Conservation (phyloP, 2,329 filamentous ascomycete genomes). For the Ophiostoma angusticollis region DNA sequence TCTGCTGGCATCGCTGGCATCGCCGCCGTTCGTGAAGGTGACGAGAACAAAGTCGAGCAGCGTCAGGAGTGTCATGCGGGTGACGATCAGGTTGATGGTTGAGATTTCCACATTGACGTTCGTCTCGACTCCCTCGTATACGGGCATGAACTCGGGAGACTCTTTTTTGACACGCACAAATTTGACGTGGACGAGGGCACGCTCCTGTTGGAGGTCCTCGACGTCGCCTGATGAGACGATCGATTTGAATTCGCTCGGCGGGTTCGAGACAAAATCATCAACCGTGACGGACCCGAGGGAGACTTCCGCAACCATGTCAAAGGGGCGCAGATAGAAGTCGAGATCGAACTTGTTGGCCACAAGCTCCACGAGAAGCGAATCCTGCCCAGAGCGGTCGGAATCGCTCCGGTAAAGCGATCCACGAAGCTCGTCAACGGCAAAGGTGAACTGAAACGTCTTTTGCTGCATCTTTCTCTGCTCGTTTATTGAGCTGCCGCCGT, state of each 20-base stretch:
- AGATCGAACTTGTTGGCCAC: slow-evolving; percentile 82
- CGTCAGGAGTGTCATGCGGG: slow-evolving; percentile 80
- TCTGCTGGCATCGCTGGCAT: slow-evolving; percentile 28
- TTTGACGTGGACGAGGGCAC: slow-evolving; percentile 77
- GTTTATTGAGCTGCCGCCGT: slow-evolving; percentile 36
- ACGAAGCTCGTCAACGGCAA: slow-evolving; percentile 86
- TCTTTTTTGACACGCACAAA: slow-evolving; percentile 80
- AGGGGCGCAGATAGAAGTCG: slow-evolving; percentile 76
- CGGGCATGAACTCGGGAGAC: slow-evolving; percentile 84
- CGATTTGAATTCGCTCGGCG: slow-evolving; percentile 83
- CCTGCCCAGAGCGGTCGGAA: slow-evolving; percentile 59
- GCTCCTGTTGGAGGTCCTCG: slow-evolving; percentile 60
- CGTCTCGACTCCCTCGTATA: slow-evolving; percentile 86
- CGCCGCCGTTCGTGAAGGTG: slow-evolving; percentile 61
- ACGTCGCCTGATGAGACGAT: slow-evolving; percentile 76
- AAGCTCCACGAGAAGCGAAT: slow-evolving; percentile 77
- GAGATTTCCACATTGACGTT: slow-evolving; percentile 86
- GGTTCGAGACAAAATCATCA: slow-evolving; percentile 88
- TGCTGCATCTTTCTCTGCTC: slow-evolving; percentile 65
- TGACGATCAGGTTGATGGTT: slow-evolving; percentile 93
- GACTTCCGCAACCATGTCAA: slow-evolving; percentile 88
- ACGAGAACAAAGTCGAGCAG: slow-evolving; percentile 86
- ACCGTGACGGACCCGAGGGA: slow-evolving; percentile 75
- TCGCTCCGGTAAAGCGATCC: slow-evolving; percentile 86
- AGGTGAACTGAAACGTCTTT: slow-evolving; percentile 89